Percentiles rank a stretch among this genome's conserved stretches.
These are phyloP conservation scores for Meredithiella fracta DNA, from an alignment of 2,329 filamentous ascomycete species.

Conservation along the genomic window DNA sequence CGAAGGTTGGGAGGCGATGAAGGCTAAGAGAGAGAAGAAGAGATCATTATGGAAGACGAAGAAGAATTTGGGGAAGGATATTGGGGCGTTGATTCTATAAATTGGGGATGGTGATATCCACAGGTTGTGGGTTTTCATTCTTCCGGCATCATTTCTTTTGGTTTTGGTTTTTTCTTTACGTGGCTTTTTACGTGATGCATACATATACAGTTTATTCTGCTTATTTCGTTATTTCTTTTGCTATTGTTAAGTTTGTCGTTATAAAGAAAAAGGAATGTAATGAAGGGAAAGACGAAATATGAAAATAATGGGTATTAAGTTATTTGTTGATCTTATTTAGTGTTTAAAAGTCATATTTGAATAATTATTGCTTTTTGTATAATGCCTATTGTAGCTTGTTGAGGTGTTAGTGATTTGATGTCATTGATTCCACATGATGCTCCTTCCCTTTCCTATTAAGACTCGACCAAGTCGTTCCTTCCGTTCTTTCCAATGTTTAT, in stretches of 20 bases:
- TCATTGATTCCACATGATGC: too few relatives aligned
- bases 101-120: neutral
- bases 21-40: constrained; percentile 52
- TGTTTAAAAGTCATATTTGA: neutral
- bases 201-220: neutral
- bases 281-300: neutral
- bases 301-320: neutral
- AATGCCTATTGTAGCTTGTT: neutral
- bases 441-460: too few relatives aligned
- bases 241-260: neutral
- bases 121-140: constrained; percentile 8
- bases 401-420: too few relatives aligned
- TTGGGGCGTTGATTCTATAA: constrained; percentile 30
- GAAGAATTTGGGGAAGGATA: constrained; percentile 34
- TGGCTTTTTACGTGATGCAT: neutral
- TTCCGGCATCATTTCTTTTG: constrained; percentile 11
- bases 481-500: too few relatives aligned
- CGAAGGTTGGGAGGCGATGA: constrained; percentile 54
- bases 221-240: neutral
- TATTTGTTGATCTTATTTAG: neutral
- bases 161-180: neutral
- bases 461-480: too few relatives aligned
- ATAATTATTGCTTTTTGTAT: neutral
- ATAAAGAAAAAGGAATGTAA: neutral
- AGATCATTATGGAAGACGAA: constrained; percentile 48